Percentiles rank a stretch among this genome's conserved stretches.
Evolutionary conservation across 2,329 filamentous ascomycete species (phyloP).

Genomic region (Elsinoe batatas): DNA sequence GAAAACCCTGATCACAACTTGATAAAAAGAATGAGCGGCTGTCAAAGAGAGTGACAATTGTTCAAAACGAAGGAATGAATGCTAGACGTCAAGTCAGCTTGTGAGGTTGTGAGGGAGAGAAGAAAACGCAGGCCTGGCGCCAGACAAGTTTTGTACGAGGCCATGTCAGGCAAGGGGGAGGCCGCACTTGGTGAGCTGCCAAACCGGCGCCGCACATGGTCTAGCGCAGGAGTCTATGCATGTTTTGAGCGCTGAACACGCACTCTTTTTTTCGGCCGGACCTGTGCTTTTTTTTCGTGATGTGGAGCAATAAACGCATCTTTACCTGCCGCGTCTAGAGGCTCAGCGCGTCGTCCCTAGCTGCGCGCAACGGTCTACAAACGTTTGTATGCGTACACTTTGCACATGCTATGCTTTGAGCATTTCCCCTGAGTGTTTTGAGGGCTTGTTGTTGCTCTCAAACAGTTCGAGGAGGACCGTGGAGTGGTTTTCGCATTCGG

Average conservation of each 20-base stretch:
- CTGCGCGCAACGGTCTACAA: neutral
- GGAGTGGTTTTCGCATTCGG: conserved; percentile 8
- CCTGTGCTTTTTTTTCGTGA: conserved; percentile 10
- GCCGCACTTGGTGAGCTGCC: neutral
- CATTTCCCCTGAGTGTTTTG: conserved; percentile 1
- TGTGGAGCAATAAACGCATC: conserved; percentile 11
- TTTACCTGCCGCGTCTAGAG: conserved; percentile 6
- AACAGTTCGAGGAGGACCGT: conserved; percentile 6
- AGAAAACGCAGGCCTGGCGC: neutral
- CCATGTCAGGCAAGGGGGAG: conserved; percentile 3
- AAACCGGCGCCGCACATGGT: neutral
- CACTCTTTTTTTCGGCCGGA: conserved; percentile 3
- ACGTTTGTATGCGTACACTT: neutral
- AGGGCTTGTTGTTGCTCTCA: conserved; percentile 8
- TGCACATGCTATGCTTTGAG: neutral
- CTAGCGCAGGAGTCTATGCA: conserved; percentile 11
- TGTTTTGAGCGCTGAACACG: conserved; percentile 11
- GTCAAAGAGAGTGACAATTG: conserved; percentile 10
- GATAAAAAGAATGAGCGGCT: conserved; percentile 1
- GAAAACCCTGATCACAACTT: neutral
- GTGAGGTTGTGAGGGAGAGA: conserved; percentile 9
- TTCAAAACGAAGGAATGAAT: conserved; percentile 7
- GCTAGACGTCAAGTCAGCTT: conserved; percentile 13
- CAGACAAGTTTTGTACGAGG: conserved; percentile 12
- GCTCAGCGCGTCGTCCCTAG: neutral